Base-by-base conservation (phyloP, 2,329 filamentous ascomycete species). In the Colletotrichum musae region DNA sequence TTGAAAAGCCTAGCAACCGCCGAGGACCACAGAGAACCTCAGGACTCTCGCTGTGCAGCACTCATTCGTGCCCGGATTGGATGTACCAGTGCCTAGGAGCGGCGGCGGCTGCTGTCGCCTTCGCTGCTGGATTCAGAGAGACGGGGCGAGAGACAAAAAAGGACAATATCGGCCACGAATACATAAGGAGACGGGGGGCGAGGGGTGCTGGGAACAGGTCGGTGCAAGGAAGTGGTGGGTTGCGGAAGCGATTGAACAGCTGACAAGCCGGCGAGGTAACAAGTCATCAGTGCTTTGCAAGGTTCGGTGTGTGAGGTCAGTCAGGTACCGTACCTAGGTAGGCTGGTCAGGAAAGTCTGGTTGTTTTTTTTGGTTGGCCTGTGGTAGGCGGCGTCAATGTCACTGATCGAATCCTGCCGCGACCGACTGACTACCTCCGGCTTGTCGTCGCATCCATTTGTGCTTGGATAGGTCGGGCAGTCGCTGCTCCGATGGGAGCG, bases 251-350 rank as follows among this genome's bases (percentile, higher is more conserved):
- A 67, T 45, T 47, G 56, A 70, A 57, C 67, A 67, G 67, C 56
- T 70, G 67, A 70, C 67, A 67, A 67, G 67, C 45, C 52, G 16
- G 43, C 41, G 45, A 61, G 67, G 50, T 61, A 58, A 70, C 57
- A 58, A 70, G 54, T 61, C 62, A 56, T 48, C 39, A 61, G 63
- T 69, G 18, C 50, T 51, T 70, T 45, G 41, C 62, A 67, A 57
- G 51, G 62, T 57, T 59, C 21, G 56, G 50, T 50, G 58, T 60
- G 45, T 43, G 58, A 52, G 58, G 47, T 60, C 58, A 60, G 47
- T 15, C 41, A 36, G 32, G 32, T 36, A 36, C 32, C 32, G 18
- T 36, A 36, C 6, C 6, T 10, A 36, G 32, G 9, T n/a, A 50
- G 47, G 9, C 18, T 21, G 7, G 47, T 54, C 59, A 53, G 59